Evolutionary conservation across 768 basidiomycete genomes (phyloP), one percentile per base, ranked within the genome.

Genomic region (Roridomyces roridus): DNA sequence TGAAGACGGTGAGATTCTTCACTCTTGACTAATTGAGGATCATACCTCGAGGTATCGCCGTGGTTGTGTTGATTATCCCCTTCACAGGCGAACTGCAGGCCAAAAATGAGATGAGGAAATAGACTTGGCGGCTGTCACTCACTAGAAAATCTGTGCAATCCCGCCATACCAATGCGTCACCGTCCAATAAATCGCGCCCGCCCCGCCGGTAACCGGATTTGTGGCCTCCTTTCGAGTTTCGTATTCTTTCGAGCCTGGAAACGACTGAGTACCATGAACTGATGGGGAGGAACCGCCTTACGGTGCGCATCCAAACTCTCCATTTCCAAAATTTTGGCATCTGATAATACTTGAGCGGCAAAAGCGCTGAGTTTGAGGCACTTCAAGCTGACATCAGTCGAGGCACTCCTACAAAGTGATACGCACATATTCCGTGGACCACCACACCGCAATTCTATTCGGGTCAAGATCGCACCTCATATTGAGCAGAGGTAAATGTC

Each of bases 391-490:
- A 55, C n/a, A n/a, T n/a, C n/a, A n/a, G n/a, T n/a, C n/a, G n/a
- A n/a, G n/a, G n/a, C n/a, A n/a, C n/a, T n/a, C n/a, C n/a, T n/a
- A n/a, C n/a, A n/a, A n/a, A n/a, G n/a, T n/a, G n/a, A n/a, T n/a
- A n/a, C 72, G 6, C 59, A 79, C 82, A 63, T 81, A 73, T 64
- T 79, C 73, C 9, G 74, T 72, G 4, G 78, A 83, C 81, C 83
- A 87, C 85, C 85, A 88, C 5, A 82, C 74, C 0, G 85, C 86
- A 12, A 84, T 59, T 29, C 74, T 72, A 0, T 73, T 69, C 0
- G 83, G 77, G 46, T 82, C 81, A 45, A 87, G 63, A 64, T 86
- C 85, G 60, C 86, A 88, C 64, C 83, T 71, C 85, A 88, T 87
- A 60, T 84, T 84, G 26, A 83, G 64, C 40, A 88, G 65, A 1